These are phyloP conservation scores for Lotmaria passim DNA, from an alignment of 208 protist species.

Conservation along the genomic window DNA sequence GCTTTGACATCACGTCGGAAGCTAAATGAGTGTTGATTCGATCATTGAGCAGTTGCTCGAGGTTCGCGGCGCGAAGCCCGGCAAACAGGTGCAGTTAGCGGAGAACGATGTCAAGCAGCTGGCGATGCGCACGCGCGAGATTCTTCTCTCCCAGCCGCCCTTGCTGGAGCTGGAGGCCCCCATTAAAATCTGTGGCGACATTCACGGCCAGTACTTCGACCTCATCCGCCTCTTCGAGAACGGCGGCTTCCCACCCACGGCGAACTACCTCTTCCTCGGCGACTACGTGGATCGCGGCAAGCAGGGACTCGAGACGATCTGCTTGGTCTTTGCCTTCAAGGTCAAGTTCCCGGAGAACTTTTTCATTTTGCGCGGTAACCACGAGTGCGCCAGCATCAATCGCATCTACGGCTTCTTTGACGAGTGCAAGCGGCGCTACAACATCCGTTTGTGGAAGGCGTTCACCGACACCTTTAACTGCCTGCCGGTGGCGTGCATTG, in stretches of 20 bases:
- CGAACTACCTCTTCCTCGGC: slow-evolving; percentile 99
- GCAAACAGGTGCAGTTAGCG: slow-evolving; percentile 87
- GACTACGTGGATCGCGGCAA: slow-evolving; percentile 99
- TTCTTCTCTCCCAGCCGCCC: slow-evolving; percentile 86
- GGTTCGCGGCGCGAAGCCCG: slow-evolving; percentile 87
- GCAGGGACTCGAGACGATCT: slow-evolving; percentile 98
- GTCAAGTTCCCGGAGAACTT: slow-evolving; percentile 99
- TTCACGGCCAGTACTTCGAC: slow-evolving; percentile 99
- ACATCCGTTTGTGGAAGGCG: slow-evolving; percentile 98
- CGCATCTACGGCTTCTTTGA: slow-evolving; percentile 99
- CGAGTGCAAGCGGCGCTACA: slow-evolving; percentile 99
- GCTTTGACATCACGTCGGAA: background rate
- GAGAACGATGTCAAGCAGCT: slow-evolving; percentile 92
- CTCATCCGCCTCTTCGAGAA: slow-evolving; percentile 99
- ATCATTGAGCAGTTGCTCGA: slow-evolving; percentile 94
- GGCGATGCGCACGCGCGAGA: slow-evolving; percentile 80
- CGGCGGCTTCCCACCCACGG: slow-evolving; percentile 98
- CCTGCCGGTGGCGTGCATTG: slow-evolving; percentile 98
- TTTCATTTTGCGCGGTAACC: slow-evolving; percentile 99
- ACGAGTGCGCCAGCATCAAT: slow-evolving; percentile 99
- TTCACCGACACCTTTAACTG: slow-evolving; percentile 99
- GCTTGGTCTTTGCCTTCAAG: slow-evolving; percentile 98
- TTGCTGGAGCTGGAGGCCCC: slow-evolving; percentile 92
- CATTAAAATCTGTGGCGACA: slow-evolving; percentile 97
- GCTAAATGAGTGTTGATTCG: slow-evolving; percentile 79